A percentile compares a stretch with the other conserved stretches of the same genome.
phyloP scores from a whole-genome alignment of 108 stramenopile genomes.

The Parietichytrium sp. region DNA sequence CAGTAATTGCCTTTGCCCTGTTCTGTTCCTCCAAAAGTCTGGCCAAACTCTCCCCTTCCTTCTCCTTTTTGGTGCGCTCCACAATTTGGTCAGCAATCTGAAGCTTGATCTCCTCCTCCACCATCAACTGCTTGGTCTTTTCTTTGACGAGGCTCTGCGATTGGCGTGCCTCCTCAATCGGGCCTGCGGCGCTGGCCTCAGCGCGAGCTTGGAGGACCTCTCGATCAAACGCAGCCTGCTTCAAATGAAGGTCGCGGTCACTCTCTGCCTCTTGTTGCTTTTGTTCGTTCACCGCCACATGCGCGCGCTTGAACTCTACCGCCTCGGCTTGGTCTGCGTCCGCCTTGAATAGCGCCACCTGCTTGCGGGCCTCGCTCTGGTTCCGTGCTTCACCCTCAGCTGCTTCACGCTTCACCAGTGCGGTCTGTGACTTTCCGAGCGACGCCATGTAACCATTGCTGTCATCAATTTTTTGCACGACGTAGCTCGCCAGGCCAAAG shows the following conservation, averaged over 20 bases:
- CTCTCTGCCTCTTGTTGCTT: conserved; percentile 46
- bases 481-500: conserved; percentile 52
- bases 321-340: conserved; percentile 52
- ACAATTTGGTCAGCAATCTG: conserved; percentile 54
- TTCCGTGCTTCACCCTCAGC: conserved; percentile 54
- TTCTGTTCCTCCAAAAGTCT: conserved; percentile 58
- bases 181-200: conserved; percentile 44
- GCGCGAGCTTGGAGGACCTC: conserved; percentile 49
- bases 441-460: conserved; percentile 56
- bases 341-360: conserved; percentile 55
- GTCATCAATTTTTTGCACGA: conserved; percentile 50
- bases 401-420: conserved; percentile 55
- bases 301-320: conserved; percentile 38
- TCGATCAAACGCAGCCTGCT: conserved; percentile 46
- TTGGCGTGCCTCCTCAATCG: conserved; percentile 54
- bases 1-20: conserved; percentile 45
- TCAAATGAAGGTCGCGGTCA: conserved; percentile 29
- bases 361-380: conserved; percentile 53
- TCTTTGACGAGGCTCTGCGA: conserved; percentile 52
- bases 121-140: conserved; percentile 51
- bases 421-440: conserved; percentile 53
- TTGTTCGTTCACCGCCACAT: conserved; percentile 46
- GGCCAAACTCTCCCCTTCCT: conserved; percentile 53
- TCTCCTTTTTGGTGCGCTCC: conserved; percentile 50
- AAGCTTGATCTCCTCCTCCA: conserved; percentile 48